Percentiles rank a stretch among this genome's conserved stretches.
phyloP scores from a whole-genome alignment of 2,329 filamentous ascomycete species.

The Alternaria solani region DNA sequence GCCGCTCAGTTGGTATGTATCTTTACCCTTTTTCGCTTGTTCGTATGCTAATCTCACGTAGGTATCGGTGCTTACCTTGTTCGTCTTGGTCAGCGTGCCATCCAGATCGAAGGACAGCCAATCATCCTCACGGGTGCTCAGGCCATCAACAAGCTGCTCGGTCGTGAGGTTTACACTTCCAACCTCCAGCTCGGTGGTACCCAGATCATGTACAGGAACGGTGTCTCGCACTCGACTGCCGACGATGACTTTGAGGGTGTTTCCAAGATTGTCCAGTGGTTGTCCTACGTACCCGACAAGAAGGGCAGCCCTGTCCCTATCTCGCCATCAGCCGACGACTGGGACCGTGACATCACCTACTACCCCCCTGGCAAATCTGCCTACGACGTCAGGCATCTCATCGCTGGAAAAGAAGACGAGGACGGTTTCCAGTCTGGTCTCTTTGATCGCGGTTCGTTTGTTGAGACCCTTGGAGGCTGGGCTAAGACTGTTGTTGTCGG shows the following conservation, averaged over 20 bases:
- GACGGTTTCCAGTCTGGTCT: slow-evolving; percentile 88
- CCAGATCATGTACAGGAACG: slow-evolving; percentile 99
- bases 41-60: slow-evolving; percentile 52
- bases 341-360: slow-evolving; percentile 92
- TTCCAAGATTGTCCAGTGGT: slow-evolving; percentile 96
- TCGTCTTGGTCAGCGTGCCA: slow-evolving; percentile 95
- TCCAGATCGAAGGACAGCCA: slow-evolving; percentile 98
- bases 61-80: slow-evolving; percentile 98
- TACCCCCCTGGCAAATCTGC: slow-evolving; percentile 80
- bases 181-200: slow-evolving; percentile 99
- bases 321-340: slow-evolving; percentile 81
- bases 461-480: slow-evolving; percentile 96
- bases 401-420: slow-evolving; percentile 84
- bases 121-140: slow-evolving; percentile 98
- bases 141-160: slow-evolving; percentile 96
- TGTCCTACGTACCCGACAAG: slow-evolving; percentile 96
- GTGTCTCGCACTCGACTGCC: slow-evolving; percentile 98
- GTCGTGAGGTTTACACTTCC: slow-evolving; percentile 97
- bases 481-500: slow-evolving; percentile 96
- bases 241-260: slow-evolving; percentile 98
- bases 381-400: slow-evolving; percentile 94
- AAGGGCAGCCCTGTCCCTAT: slow-evolving; percentile 94
- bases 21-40: no score
- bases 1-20: slow-evolving; percentile 84
- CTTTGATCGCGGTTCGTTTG: slow-evolving; percentile 96